Conservation (phyloP, 1,284 basidiomycete species). For the Naganishia liquefaciens region DNA sequence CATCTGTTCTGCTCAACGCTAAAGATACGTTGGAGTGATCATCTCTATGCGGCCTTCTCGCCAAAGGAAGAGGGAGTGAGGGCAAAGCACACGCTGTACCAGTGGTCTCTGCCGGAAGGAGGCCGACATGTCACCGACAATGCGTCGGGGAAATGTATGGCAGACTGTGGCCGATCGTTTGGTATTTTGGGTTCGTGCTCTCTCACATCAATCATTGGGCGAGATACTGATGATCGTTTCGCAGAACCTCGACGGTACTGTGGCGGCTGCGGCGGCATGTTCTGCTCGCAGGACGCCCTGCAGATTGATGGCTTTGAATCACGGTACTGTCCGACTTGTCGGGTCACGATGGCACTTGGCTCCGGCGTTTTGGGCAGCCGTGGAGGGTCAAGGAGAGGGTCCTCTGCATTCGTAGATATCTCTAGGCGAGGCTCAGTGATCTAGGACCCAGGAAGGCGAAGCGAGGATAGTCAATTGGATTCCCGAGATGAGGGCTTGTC, state of each 20-base stretch:
- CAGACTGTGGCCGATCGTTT: conserved; percentile 45
- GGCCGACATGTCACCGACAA: conserved; percentile 48
- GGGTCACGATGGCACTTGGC: conserved; percentile 34
- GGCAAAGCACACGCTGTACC: conserved; percentile 45
- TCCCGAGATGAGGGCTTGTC: background rate
- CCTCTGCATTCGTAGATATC: conserved; percentile 23
- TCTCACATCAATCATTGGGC: background rate
- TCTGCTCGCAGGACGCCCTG: conserved; percentile 49
- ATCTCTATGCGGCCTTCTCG: conserved; percentile 47
- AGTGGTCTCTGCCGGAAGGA: conserved; percentile 53
- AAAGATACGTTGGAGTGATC: conserved; percentile 42
- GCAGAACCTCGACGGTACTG: conserved; percentile 51
- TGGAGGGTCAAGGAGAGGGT: conserved; percentile 28
- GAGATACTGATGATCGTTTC: background rate
- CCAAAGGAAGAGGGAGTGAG: conserved; percentile 14
- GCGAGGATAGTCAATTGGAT: background rate
- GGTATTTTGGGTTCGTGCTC: conserved; percentile 46
- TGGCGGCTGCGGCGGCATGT: conserved; percentile 52
- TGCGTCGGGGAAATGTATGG: conserved; percentile 45
- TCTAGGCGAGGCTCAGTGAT: conserved; percentile 24
- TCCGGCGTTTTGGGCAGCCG: conserved; percentile 31
- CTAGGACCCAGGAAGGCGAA: background rate
- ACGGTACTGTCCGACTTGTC: conserved; percentile 50
- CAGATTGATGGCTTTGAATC: conserved; percentile 47
- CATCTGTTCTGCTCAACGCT: background rate